Conservation (phyloP, 2,329 filamentous ascomycete genomes). For the Fusarium sp. region DNA sequence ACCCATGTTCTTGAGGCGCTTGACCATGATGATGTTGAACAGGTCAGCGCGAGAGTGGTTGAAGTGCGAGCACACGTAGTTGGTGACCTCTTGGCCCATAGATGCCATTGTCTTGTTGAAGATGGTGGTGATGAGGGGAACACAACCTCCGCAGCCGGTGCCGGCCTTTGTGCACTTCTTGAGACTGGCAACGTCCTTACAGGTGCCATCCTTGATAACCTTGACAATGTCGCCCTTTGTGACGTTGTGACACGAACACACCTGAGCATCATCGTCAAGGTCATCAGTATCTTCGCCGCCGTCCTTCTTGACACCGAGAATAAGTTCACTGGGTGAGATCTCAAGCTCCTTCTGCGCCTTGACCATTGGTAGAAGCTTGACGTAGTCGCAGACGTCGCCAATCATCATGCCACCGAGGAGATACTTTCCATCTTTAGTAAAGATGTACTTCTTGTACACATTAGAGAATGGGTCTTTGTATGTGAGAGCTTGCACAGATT, state of each 20-base stretch:
- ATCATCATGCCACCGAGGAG: slow-evolving; percentile 98
- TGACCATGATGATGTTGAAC: slow-evolving; percentile 89
- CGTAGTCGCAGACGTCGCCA: slow-evolving; percentile 88
- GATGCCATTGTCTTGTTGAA: slow-evolving; percentile 89
- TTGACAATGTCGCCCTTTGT: slow-evolving; percentile 82
- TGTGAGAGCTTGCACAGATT: slow-evolving; percentile 82
- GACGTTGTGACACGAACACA: slow-evolving; percentile 94
- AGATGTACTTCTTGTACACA: slow-evolving; percentile 94
- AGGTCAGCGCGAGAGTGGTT: slow-evolving; percentile 84
- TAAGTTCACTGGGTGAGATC: slow-evolving; percentile 81
- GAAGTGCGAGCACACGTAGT: slow-evolving; percentile 87
- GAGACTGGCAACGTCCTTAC: slow-evolving; percentile 83
- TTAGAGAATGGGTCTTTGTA: slow-evolving; percentile 90
- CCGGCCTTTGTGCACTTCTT: slow-evolving; percentile 93
- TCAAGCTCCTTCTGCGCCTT: slow-evolving; percentile 85
- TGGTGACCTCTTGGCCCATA: slow-evolving; percentile 88
- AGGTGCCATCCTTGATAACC: slow-evolving; percentile 78
- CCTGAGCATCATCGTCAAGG: slow-evolving; percentile 84
- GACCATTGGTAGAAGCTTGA: slow-evolving; percentile 88
- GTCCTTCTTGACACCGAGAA: slow-evolving; percentile 77
- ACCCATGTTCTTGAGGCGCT: slow-evolving; percentile 75
- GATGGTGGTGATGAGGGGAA: slow-evolving; percentile 88
- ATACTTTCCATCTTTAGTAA: slow-evolving; percentile 89
- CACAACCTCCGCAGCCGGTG: slow-evolving; percentile 89
- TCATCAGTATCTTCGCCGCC: slow-evolving; percentile 82